Conservation (phyloP, 257 asterid species). For the Gynochthodes officinalis region DNA sequence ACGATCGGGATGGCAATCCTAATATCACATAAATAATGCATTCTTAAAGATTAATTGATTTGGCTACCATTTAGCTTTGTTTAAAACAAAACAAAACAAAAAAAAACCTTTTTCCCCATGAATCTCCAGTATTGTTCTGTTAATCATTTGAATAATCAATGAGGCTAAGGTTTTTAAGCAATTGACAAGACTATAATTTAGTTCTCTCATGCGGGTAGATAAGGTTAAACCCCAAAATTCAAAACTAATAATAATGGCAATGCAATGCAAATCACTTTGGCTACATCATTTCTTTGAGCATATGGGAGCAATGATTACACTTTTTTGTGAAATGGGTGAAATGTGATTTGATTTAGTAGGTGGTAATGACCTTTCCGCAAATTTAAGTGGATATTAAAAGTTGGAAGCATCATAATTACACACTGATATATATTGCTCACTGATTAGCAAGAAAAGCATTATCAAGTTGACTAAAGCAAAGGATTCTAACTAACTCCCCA, state of each 20-base stretch:
- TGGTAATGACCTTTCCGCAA: slow-evolving; percentile 7
- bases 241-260: too few relatives aligned
- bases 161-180: neutral
- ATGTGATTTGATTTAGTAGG: slow-evolving; percentile 26
- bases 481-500: slow-evolving; percentile 9
- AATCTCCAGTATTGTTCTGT: neutral
- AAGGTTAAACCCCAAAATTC: neutral
- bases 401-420: slow-evolving; percentile 31
- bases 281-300: slow-evolving; percentile 18
- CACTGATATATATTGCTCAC: slow-evolving; percentile 29
- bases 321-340: slow-evolving; percentile 20
- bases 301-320: slow-evolving; percentile 44
- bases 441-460: slow-evolving; percentile 17
- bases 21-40: too few relatives aligned
- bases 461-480: slow-evolving; percentile 13
- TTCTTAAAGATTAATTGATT: too few relatives aligned
- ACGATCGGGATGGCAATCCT: too few relatives aligned
- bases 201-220: neutral
- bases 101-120: too few relatives aligned
- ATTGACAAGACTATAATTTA: slow-evolving; percentile 4
- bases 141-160: neutral
- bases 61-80: too few relatives aligned
- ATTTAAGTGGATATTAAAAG: slow-evolving; percentile 25
- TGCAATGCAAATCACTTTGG: neutral
- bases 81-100: too few relatives aligned